Evolutionary conservation across 352 stramenopile genomes (phyloP).

Genomic region (Phytophthora fragariaefolia): DNA sequence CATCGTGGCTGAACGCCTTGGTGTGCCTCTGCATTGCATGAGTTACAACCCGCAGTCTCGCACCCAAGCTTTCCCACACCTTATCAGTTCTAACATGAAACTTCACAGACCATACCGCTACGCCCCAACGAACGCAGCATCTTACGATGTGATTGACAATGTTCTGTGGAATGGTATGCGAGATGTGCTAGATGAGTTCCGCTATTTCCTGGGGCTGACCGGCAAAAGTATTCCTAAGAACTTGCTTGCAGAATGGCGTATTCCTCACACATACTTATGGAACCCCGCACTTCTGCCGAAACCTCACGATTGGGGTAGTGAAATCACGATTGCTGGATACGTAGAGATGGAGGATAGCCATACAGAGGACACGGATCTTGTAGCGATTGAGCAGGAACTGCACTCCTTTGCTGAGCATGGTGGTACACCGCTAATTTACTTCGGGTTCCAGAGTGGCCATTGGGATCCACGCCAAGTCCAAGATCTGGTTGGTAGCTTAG

Average conservation of each 20-base stretch:
- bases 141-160: constrained; percentile 62
- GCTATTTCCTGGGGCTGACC: constrained; percentile 55
- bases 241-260: constrained; percentile 52
- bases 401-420: constrained; percentile 14
- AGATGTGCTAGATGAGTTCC: constrained; percentile 66
- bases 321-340: constrained; percentile 65
- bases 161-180: constrained; percentile 56
- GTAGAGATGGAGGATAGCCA: constrained; percentile 44
- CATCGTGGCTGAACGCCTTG: constrained; percentile 71
- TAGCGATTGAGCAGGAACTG: constrained; percentile 37
- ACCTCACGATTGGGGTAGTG: constrained; percentile 63
- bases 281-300: constrained; percentile 62
- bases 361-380: constrained; percentile 19
- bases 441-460: constrained; percentile 57
- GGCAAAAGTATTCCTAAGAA: constrained; percentile 46
- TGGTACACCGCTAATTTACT: constrained; percentile 53
- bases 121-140: constrained; percentile 49
- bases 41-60: constrained; percentile 54
- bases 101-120: constrained; percentile 56
- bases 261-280: constrained; percentile 83
- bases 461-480: constrained; percentile 48
- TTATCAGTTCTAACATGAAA: constrained; percentile 54
- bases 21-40: constrained; percentile 77
- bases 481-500: constrained; percentile 52
- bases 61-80: constrained; percentile 67